Base-by-base conservation (phyloP, 352 stramenopile genomes). In the Phytopythium oedochilum region DNA sequence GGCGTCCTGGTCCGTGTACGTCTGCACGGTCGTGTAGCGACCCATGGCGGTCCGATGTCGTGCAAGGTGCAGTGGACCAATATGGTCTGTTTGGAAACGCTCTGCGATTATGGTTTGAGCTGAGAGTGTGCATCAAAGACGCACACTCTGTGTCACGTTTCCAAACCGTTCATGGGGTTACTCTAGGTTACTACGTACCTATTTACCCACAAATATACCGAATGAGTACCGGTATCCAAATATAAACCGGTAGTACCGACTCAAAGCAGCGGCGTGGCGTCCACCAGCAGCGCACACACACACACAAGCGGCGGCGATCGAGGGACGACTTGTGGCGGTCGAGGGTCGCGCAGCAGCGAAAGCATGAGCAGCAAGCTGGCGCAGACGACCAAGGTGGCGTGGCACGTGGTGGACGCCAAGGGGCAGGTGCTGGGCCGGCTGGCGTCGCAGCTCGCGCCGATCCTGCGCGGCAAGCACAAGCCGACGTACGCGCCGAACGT, bases 391-490 rank as follows among this genome's bases (percentile, higher is more conserved):
- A 93, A 91, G 59, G 70, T 90, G 59, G 80, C 79, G 66, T 99
- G 96, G 95, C 96, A 99, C 78, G 80, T 99, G 36, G 88, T 99
- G 47, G 96, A 99, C 71, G 97, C 96, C 50, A 88, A 96, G 55
- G 88, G 92, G 23, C 93, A 99, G 74, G 92, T 98, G 35, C 87
- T 99, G 15, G 97, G 97, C 11, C 92, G 97, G 7, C 70, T 99
- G 40, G 96, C 97, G 28, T 97, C 88, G 50, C 92, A 98, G 65
- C 90, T 99, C 39, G 91, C 96, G 38, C 92, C 89, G 15, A 97
- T 99, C 63, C 78, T 99, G 22, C 92, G 86, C 53, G 97, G 97
- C 50, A 99, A 99, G 73, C 96, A 99, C 83, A 99, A 99, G 72
- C 97, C 97, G 9, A 99, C 94, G 51, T 99, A 97, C 77, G 83